phyloP scores from a whole-genome alignment of 1,284 basidiomycete genomes.

The Tylopilus orsonianus region DNA sequence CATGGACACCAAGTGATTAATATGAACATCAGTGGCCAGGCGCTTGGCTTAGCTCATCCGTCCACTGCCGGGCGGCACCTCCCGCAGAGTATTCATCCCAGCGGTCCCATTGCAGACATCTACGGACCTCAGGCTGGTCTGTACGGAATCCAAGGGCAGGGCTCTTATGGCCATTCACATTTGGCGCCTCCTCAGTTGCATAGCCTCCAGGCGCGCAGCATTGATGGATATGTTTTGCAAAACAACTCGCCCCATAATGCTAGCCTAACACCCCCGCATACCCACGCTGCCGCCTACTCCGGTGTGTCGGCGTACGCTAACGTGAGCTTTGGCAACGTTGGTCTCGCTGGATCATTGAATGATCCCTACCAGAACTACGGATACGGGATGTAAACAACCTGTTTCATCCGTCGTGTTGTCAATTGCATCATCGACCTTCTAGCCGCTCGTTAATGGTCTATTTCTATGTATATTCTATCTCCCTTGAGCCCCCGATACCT shows the following conservation, averaged over 20 bases:
- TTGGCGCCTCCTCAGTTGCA: constrained; percentile 53
- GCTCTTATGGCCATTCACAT: constrained; percentile 42
- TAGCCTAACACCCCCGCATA: constrained; percentile 54
- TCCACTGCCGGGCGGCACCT: constrained; percentile 51
- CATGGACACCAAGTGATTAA: constrained; percentile 63
- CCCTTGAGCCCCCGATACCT: constrained; percentile 34
- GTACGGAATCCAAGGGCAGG: constrained; percentile 57
- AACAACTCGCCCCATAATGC: constrained; percentile 63
- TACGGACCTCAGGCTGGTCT: constrained; percentile 63
- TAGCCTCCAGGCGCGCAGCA: constrained; percentile 61
- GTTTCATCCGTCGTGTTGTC: constrained; percentile 12
- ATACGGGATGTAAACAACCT: constrained; percentile 66
- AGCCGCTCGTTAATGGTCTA: constrained; percentile 34
- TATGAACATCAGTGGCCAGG: constrained; percentile 56
- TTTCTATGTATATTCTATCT: constrained; percentile 42
- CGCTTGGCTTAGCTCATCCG: constrained; percentile 46
- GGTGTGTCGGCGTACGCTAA: constrained; percentile 49
- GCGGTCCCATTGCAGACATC: constrained; percentile 63
- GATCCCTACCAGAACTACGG: constrained; percentile 78
- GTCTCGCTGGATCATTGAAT: constrained; percentile 52
- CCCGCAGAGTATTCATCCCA: constrained; percentile 50
- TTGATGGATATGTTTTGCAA: constrained; percentile 78
- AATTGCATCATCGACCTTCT: constrained; percentile 12
- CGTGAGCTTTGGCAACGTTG: constrained; percentile 58
- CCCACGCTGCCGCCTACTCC: constrained; percentile 55